Base-by-base conservation (phyloP, 2,329 filamentous ascomycete genomes). In the Alternaria sp. region DNA sequence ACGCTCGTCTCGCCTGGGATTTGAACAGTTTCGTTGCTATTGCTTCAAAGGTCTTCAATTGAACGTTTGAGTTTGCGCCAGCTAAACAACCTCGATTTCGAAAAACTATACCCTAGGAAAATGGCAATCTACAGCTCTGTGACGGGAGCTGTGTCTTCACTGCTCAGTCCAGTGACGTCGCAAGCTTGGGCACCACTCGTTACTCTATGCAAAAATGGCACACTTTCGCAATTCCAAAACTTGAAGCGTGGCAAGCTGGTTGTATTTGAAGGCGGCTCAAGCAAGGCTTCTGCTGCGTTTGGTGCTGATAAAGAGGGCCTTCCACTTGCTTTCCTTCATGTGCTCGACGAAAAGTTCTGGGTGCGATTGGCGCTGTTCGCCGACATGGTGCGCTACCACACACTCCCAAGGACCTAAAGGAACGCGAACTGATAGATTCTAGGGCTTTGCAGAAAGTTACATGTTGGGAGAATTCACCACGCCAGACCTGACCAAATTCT, bases 391-490 rank as follows among this genome's bases (percentile, higher is more conserved):
- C n/a, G 76, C 66, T 42, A 10, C 8, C 9, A 10, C 11, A 40
- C 23, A 24, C 9, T 33, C 33, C 14, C 8, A 2, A 34, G 4
- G 5, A 40, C n/a, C 11, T 3, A 13, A 21, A 21, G 17, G 24
- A 39, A 14, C 24, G 13, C 29, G 11, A 17, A 41, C 48, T 52
- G 26, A 59, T 26, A 23, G 17, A 17, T 21, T 28, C 17, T 40
- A 82, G 80, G 89, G 89, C 3, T 90, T 92, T 63, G 86, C 88
- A 11, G 87, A 90, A 73, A 85, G 87, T 28, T 91, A 90, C 70
- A 91, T 92, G 88, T 80, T 91, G 14, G 87, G 86, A 42, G 89
- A 92, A 72, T 82, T 91, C 28, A 84, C 86, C 51, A 91, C 88
- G 59, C 78, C 83, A 10, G 85, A 91, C 71, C 72, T 92, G 65